phyloP scores from a whole-genome alignment of 2,329 filamentous ascomycete genomes.

The Knufia petricola region DNA sequence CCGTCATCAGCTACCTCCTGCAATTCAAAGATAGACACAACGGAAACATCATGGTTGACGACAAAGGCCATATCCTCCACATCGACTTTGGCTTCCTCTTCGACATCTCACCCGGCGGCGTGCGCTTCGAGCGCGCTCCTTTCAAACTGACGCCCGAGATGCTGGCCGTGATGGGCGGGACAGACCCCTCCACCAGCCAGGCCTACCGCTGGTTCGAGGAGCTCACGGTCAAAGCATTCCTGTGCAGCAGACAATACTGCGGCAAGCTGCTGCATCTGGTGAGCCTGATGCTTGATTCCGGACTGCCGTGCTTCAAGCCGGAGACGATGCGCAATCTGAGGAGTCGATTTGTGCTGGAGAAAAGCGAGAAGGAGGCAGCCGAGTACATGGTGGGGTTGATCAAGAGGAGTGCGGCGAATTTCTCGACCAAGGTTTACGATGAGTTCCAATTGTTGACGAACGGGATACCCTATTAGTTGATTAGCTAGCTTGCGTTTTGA shows the following conservation, averaged over 20 bases:
- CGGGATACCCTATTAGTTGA: constrained; percentile 88
- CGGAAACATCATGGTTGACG: constrained; percentile 99
- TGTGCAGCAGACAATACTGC: constrained; percentile 75
- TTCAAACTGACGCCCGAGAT: constrained; percentile 98
- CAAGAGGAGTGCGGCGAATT: constrained; percentile 80
- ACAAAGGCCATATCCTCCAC: constrained; percentile 91
- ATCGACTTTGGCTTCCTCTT: constrained; percentile 99
- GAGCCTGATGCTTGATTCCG: constrained; percentile 88
- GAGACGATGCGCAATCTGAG: constrained; percentile 88
- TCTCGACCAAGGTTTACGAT: constrained; percentile 91
- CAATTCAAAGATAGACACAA: constrained; percentile 99
- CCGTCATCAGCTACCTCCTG: constrained; percentile 87
- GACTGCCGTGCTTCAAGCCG: constrained; percentile 94
- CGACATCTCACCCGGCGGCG: constrained; percentile 92
- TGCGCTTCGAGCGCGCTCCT: constrained; percentile 93
- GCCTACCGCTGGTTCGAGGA: constrained; percentile 95
- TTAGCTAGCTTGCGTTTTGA: no score
- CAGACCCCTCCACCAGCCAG: constrained; percentile 58
- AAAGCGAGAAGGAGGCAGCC: constrained; percentile 82
- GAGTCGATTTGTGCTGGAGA: constrained; percentile 86
- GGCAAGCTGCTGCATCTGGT: constrained; percentile 87
- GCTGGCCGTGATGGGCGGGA: constrained; percentile 92
- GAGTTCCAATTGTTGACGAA: constrained; percentile 97
- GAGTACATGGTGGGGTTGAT: constrained; percentile 87
- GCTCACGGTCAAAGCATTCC: constrained; percentile 87